Conservation (phyloP, 352 stramenopile genomes). For the Phytophthora pisi region DNA sequence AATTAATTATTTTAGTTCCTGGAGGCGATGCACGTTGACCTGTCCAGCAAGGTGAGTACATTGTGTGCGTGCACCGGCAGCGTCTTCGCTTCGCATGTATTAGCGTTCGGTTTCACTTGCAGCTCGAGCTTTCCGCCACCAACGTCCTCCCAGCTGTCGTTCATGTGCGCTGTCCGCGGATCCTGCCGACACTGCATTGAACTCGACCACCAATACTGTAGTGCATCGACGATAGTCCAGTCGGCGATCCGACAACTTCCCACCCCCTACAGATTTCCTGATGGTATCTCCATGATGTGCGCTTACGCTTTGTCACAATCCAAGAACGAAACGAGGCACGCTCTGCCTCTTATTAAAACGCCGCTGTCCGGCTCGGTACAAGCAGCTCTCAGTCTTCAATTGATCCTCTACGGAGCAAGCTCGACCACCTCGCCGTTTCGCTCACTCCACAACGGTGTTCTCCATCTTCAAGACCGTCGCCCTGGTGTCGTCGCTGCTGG, state of each 20-base stretch:
- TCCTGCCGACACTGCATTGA: too few species aligned
- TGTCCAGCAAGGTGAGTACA: too few species aligned
- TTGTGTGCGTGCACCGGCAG: too few species aligned
- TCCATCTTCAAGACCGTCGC: conserved; percentile 29
- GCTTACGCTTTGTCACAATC: conserved; percentile 21
- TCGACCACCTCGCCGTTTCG: background rate
- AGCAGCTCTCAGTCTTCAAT: conserved; percentile 20
- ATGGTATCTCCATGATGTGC: conserved; percentile 30
- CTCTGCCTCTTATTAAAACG: background rate
- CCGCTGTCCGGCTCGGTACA: background rate
- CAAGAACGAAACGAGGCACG: background rate
- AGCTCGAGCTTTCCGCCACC: too few species aligned
- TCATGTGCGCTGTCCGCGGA: too few species aligned
- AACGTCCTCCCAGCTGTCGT: too few species aligned
- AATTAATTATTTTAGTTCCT: too few species aligned
- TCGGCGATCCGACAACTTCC: background rate
- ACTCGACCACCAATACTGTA: too few species aligned
- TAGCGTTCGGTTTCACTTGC: too few species aligned
- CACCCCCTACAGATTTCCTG: conserved; percentile 19
- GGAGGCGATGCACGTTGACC: too few species aligned
- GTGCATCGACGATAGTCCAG: too few species aligned
- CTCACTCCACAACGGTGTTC: conserved; percentile 14
- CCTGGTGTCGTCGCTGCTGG: conserved; percentile 26
- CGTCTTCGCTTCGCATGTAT: too few species aligned
- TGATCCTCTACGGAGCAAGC: conserved; percentile 23